Evolutionary conservation across 805 yeast species (phyloP), one percentile per base, ranked within the genome.

Genomic region (Brettanomyces nanus): DNA sequence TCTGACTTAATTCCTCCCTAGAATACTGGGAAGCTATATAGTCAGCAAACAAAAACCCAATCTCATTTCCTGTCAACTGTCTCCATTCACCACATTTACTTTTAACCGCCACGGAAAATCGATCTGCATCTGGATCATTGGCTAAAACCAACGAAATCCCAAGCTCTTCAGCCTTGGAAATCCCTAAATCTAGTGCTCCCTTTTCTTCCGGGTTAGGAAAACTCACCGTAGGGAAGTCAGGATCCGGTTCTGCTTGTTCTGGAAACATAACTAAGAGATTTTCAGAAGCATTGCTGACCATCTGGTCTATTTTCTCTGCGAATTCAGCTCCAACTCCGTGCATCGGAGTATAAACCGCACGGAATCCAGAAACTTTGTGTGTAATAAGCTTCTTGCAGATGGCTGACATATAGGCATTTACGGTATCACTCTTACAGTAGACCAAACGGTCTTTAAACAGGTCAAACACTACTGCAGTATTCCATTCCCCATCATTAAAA

Each of bases 191-290:
- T 39, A 92, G 65, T 0, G 97, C 97, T 3, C 96, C 96, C 45
- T 77, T 75, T 52, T 90, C 98, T 58, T 90, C 98, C 0, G 98
- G 98, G 52, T 90, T 90, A 4, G 98, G 98, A 51, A 90, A 90
- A 31, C 58, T 61, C 6, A 90, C 97, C 0, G 97, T 84, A 2
- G 87, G 74, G 53, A 90, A 90, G 21, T 68, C 74, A 0, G 97
- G 95, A 57, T 92, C 89, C 0, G 97, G 95, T 1, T 45, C 17
- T 4, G 68, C 66, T 56, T 90, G 98, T 45, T 75, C 75, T 1
- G 56, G 45, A 1, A 85, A 95, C n/a, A 62, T 53, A 2, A 57
- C 46, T 34, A 68, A 41, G 13, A 45, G 18, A 11, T 32, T 60
- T 31, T 55, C 54, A n/a, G n/a, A n/a, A 23, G 50, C 52, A 3